Evolutionary conservation across 202 grass and related monocot genomes (phyloP).

Genomic region (Tripidium arundinaceum): DNA sequence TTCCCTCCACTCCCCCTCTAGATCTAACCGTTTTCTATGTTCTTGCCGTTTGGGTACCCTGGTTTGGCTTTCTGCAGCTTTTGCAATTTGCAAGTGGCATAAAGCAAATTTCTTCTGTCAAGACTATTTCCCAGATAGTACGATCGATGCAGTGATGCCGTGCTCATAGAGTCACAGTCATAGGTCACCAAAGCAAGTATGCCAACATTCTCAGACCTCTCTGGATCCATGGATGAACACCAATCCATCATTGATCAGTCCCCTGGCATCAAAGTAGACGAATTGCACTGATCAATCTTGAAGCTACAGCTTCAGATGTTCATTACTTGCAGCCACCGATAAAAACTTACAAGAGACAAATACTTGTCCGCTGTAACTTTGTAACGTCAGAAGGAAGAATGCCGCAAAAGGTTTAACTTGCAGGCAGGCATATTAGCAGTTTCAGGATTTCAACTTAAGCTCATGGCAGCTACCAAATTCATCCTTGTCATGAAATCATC

Average conservation of each 20-base stretch:
- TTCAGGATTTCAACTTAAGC: neutral
- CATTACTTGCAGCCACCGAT: neutral
- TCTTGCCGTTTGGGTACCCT: neutral
- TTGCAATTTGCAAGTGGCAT: neutral
- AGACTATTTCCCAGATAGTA: neutral
- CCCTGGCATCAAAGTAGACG: neutral
- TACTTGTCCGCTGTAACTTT: neutral
- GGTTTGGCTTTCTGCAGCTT: neutral
- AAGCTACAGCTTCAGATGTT: neutral
- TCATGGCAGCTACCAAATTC: neutral
- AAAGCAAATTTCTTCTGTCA: neutral
- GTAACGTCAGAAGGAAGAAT: neutral
- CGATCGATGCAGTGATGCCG: neutral
- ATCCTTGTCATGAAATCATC: neutral
- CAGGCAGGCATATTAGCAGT: neutral
- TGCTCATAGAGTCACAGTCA: neutral
- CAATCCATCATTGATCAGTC: neutral
- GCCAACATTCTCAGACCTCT: neutral
- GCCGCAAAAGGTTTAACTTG: neutral
- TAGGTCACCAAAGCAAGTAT: neutral
- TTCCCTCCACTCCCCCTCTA: neutral
- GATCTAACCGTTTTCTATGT: neutral
- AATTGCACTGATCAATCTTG: neutral
- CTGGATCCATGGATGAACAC: neutral
- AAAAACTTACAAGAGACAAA: neutral